Conservation (phyloP, 441 rosid species). For the Eugenia klotzschiana region DNA sequence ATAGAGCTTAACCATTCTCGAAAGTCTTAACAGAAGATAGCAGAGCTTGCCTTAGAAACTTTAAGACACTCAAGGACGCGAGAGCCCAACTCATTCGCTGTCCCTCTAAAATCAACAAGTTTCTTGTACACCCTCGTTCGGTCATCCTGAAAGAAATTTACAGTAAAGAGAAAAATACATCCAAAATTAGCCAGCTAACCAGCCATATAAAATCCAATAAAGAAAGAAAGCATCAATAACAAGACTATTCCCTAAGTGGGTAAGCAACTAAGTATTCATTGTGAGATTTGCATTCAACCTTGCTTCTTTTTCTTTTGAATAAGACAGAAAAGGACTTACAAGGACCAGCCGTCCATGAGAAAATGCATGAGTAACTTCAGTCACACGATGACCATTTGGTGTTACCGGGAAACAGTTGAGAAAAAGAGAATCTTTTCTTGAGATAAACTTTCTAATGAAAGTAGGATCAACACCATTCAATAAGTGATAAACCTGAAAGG, state of each 20-base stretch:
- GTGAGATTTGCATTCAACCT: not conserved
- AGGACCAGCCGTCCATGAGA: conserved; percentile 44
- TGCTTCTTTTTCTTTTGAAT: not conserved
- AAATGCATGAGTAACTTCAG: conserved; percentile 47
- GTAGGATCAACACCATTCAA: conserved; percentile 48
- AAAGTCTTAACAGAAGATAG: conserved; percentile 2
- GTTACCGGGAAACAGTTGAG: conserved; percentile 60
- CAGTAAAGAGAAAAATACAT: not conserved
- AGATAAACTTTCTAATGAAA: conserved; percentile 36
- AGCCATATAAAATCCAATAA: not conserved
- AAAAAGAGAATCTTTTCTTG: conserved; percentile 24
- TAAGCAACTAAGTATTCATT: not conserved
- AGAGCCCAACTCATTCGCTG: conserved; percentile 51
- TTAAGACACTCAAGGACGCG: conserved; percentile 68
- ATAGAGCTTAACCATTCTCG: not conserved
- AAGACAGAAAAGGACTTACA: conserved; percentile 32
- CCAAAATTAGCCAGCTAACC: not conserved
- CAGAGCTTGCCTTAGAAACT: conserved; percentile 63
- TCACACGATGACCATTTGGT: conserved; percentile 80
- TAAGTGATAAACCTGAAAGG: conserved; percentile 42
- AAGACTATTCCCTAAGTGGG: not conserved
- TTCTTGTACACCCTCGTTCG: conserved; percentile 68
- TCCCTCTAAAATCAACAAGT: conserved; percentile 65
- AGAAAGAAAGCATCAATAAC: not conserved
- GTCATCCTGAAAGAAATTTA: conserved; percentile 42